Conservation (phyloP, 2,329 filamentous ascomycete species). For the Biscogniauxia sp. region DNA sequence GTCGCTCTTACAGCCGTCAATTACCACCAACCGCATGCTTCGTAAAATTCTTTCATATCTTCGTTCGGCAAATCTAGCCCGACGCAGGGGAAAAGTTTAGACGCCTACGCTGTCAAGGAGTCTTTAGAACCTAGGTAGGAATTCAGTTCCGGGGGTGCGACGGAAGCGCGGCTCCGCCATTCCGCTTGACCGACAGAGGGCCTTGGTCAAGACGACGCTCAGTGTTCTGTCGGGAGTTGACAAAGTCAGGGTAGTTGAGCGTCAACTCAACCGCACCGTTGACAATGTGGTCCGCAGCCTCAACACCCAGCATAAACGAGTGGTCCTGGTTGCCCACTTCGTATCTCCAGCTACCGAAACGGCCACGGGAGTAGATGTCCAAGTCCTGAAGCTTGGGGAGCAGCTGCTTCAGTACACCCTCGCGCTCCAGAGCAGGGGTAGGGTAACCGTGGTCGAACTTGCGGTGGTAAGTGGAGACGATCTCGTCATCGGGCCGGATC, state of each 20-base stretch:
- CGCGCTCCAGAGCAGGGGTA: conserved; percentile 90
- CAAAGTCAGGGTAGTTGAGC: conserved; percentile 94
- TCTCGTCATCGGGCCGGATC: conserved; percentile 87
- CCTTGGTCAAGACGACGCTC: conserved; percentile 60
- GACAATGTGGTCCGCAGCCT: conserved; percentile 87
- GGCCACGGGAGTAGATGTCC: conserved; percentile 92
- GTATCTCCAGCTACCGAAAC: conserved; percentile 97
- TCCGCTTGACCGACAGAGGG: conserved; percentile 34
- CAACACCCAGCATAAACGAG: conserved; percentile 95
- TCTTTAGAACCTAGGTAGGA: neutral
- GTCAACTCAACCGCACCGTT: conserved; percentile 88
- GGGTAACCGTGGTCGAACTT: conserved; percentile 98
- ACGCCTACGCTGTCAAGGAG: neutral
- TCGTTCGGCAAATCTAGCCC: conserved; percentile 4
- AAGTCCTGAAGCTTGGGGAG: conserved; percentile 88
- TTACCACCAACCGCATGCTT: conserved; percentile 20
- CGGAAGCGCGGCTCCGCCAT: conserved; percentile 34
- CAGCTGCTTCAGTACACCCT: conserved; percentile 88
- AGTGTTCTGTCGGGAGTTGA: conserved; percentile 72
- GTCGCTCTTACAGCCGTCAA: conserved; percentile 25
- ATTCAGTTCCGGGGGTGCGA: conserved; percentile 23
- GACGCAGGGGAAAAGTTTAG: neutral
- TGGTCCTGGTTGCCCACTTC: conserved; percentile 96
- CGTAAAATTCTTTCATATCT: conserved; percentile 9
- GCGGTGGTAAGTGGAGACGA: conserved; percentile 97